Conservation (phyloP, 352 stramenopile species). For the Sclerospora graminicola region DNA sequence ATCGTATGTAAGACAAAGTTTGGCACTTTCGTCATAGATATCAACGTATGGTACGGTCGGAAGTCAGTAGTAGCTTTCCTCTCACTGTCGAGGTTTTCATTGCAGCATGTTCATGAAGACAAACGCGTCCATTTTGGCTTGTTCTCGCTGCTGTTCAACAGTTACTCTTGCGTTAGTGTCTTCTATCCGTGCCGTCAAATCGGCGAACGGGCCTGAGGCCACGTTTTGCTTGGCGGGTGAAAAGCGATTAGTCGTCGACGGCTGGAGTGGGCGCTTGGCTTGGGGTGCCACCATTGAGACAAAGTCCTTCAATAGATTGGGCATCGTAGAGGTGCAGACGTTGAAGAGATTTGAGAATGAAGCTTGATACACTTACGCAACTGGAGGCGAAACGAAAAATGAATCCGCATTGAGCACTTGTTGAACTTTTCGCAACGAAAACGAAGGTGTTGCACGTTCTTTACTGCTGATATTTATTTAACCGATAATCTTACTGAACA, state of each 20-base stretch:
- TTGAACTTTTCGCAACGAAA: conserved; percentile 5
- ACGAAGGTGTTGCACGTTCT: no score
- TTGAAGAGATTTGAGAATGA: not conserved
- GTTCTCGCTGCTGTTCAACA: conserved; percentile 19
- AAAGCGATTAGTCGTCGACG: conserved; percentile 20
- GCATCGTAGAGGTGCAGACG: conserved; percentile 18
- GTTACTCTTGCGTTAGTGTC: conserved; percentile 9
- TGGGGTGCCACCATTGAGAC: conserved; percentile 22
- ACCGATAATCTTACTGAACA: no score
- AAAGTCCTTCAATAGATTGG: conserved; percentile 36
- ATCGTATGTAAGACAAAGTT: not conserved
- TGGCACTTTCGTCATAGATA: not conserved
- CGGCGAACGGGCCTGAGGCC: conserved; percentile 10
- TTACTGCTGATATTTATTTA: no score
- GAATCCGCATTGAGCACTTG: not conserved
- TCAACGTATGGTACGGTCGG: not conserved
- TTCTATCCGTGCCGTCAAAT: conserved; percentile 14
- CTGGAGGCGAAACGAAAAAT: conserved; percentile 24
- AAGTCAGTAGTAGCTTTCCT: no score
- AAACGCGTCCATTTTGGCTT: conserved; percentile 37
- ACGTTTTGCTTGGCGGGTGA: conserved; percentile 18
- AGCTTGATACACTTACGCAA: no score
- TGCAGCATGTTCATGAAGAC: conserved; percentile 37
- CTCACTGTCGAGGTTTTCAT: conserved; percentile 6
- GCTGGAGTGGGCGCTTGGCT: conserved; percentile 22